Evolutionary conservation across 2,329 filamentous ascomycete genomes (phyloP), one percentile per base, ranked within the genome.

Genomic region (Fusarium vanettenii): DNA sequence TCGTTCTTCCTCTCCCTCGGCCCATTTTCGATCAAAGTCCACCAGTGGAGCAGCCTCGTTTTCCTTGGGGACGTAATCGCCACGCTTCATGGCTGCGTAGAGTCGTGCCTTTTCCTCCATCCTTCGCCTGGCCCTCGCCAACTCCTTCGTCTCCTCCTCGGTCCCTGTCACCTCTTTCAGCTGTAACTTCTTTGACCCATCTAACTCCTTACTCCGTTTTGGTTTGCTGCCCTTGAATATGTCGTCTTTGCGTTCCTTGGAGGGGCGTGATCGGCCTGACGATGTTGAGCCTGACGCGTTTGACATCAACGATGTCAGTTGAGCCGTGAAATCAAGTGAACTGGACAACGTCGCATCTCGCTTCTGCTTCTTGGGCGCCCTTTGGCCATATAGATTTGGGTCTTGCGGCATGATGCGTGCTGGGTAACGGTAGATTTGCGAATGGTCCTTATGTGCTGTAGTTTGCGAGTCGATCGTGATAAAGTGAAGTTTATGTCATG

Each of bases 21-120:
- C 95, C 95, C 97, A 98, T 85, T 98, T 99, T 70, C 93, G 89
- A 83, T 98, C 97, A 82, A 99, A 99, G 84, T 99, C 96, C 4
- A 99, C 93, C 29, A 97, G 89, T 27, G 90, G 88, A 76, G 92
- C 90, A 48, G 90, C 86, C 76, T 90, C 86, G 80, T 92, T 89
- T 75, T 93, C 89, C 65, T 89, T 88, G 18, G 89, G 87, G n/a
- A 94, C 86, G 82, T 94, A 92, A 80, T 97, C 92, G n/a, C 96
- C 95, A 37, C 94, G 89, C 83, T 97, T 97, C 91, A 99, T 92
- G 41, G 94, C 93, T 8, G 93, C 92, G 83, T 99, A 99, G 2
- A 97, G 85, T 6, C 93, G 90, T 5, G 94, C 95, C 83, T 99
- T 99, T 84, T 95, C 93, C 80, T 97, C 92, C 92, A 99, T 94